Base-by-base conservation (phyloP, 2,329 filamentous ascomycete genomes). In the Ramichloridium luteum region DNA sequence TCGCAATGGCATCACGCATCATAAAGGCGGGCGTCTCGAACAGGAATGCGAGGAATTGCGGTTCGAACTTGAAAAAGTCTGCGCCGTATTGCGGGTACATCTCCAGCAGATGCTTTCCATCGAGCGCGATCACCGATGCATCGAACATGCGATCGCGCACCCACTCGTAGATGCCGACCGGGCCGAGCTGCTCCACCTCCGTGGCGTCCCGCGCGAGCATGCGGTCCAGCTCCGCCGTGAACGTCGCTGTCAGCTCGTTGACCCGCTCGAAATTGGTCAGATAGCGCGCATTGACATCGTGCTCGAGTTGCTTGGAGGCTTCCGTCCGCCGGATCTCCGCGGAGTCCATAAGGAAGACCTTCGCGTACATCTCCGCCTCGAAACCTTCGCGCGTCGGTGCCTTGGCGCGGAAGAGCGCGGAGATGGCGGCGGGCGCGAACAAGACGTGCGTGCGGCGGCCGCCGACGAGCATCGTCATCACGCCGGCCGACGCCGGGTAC, bases 31-130 rank as follows among this genome's bases (percentile, higher is more conserved):
- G 51, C 1, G 51, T 34, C 2, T 36, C 38, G 30, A 51, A 52
- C 32, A 51, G 50, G 36, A 52, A 47, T 11, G 33, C 41, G 23
- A 54, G 23, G 28, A 54, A 48, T 5, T 45, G 38, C 6, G 32
- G 31, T 27, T 54, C 51, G 32, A 52, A 55, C 2, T 31, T 37
- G 27, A 37, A 53, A 33, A 54, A 55, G 28, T 56, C 51, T 17
- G 41, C 25, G 28, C 41, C 43, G 34, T 43, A 48, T 4, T 37
- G 34, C 1, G 52, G 52, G 25, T 47, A 51, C 37, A 49, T 43
- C 30, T 49, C 30, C 11, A 53, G 22, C 5, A 56, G 29, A 26
- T 46, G 42, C 25, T 46, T 39, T 4, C 53, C 53, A 25, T 51
- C 36, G 12, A 56, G 31, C 1, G 52, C 49, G 5, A 36, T 46